Evolutionary conservation across 345 rosid genomes (phyloP).

Genomic region (Clausena lansium): DNA sequence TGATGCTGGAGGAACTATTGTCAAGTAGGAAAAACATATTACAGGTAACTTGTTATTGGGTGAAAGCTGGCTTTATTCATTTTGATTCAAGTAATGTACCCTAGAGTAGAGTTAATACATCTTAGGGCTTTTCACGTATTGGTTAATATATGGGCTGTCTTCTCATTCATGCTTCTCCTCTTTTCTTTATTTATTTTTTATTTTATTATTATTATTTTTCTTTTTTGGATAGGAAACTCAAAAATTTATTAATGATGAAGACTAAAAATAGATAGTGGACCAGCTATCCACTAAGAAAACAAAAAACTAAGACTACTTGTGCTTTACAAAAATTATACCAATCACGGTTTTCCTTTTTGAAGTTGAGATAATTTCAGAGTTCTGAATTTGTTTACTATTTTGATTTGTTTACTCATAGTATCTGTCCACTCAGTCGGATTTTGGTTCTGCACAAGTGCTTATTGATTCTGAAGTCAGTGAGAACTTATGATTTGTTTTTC

Average conservation of each 20-base stretch:
- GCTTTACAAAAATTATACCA: too few relatives aligned
- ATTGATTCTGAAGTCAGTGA: constrained; percentile 5
- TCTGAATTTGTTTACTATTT: background rate
- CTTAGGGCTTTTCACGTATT: background rate
- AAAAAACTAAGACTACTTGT: too few relatives aligned
- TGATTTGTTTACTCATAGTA: background rate
- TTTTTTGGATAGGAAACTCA: too few relatives aligned
- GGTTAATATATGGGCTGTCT: background rate
- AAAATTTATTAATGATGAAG: too few relatives aligned
- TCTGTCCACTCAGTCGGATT: background rate
- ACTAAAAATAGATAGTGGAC: too few relatives aligned
- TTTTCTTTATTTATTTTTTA: background rate
- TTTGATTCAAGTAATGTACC: background rate
- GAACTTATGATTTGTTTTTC: background rate
- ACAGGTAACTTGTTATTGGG: constrained; percentile 45
- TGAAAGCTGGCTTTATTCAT: constrained; percentile 5
- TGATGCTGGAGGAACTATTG: constrained; percentile 64
- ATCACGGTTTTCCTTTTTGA: too few relatives aligned
- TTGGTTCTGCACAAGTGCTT: background rate
- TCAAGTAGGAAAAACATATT: constrained; percentile 73
- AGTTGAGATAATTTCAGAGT: background rate
- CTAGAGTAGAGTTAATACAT: background rate
- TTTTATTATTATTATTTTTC: too few relatives aligned
- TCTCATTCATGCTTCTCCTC: background rate
- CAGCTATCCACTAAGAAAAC: too few relatives aligned